phyloP scores from a whole-genome alignment of 768 basidiomycete genomes.

The Sarcomyxa edulis region DNA sequence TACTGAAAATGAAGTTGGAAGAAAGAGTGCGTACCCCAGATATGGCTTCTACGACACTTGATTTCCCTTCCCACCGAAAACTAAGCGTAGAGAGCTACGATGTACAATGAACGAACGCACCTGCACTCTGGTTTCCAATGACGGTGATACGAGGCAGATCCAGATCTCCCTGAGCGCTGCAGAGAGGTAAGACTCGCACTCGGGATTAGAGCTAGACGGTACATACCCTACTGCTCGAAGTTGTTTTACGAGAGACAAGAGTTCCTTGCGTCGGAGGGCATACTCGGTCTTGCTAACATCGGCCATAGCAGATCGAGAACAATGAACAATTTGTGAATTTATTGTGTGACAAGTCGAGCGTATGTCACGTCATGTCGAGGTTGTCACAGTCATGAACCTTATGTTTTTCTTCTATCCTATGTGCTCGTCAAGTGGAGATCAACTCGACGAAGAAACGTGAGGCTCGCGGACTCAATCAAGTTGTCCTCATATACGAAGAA shows the following conservation, averaged over 20 bases:
- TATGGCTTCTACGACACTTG: constrained; percentile 45
- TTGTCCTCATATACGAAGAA: no score
- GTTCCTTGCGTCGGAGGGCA: constrained; percentile 22
- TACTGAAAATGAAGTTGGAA: neutral
- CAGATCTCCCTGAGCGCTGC: constrained; percentile 36
- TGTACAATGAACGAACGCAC: constrained; percentile 11
- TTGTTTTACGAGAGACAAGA: constrained; percentile 23
- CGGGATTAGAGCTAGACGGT: neutral
- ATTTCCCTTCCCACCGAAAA: constrained; percentile 24
- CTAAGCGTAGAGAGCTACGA: neutral
- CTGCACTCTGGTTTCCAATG: constrained; percentile 49
- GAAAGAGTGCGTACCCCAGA: constrained; percentile 29
- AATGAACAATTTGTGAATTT: no score
- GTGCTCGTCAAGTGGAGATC: no score
- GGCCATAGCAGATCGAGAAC: no score
- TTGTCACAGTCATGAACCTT: no score
- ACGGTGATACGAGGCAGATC: constrained; percentile 47
- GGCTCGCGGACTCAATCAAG: no score
- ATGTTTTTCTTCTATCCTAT: no score
- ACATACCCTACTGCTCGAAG: constrained; percentile 27
- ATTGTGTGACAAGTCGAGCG: no score
- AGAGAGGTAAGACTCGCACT: neutral
- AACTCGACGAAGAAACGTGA: no score
- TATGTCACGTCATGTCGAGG: no score
- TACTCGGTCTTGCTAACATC: no score